phyloP scores from a whole-genome alignment of 441 rosid genomes.

The Populus tomentosa region DNA sequence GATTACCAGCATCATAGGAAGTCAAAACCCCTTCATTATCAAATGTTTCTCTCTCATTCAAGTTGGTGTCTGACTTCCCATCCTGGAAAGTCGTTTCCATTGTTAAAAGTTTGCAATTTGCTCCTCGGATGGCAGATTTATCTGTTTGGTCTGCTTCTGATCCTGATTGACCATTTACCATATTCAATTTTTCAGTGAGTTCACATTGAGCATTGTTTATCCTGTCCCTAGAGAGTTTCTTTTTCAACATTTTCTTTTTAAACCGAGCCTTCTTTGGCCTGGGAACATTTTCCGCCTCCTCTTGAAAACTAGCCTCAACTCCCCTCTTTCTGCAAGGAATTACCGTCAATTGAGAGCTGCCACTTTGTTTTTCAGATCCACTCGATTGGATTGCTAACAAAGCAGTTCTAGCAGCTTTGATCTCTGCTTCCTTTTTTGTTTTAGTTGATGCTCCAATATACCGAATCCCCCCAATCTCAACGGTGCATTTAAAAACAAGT shows the following conservation, averaged over 20 bases:
- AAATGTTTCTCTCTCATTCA: slow-evolving; percentile 14
- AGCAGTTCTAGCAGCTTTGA: slow-evolving; percentile 86
- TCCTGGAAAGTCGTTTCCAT: slow-evolving; percentile 7
- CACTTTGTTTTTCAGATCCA: slow-evolving; percentile 25
- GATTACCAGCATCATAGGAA: slow-evolving; percentile 18
- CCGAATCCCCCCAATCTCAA: slow-evolving; percentile 79
- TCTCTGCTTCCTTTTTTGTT: slow-evolving; percentile 83
- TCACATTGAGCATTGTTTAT: slow-evolving; percentile 12
- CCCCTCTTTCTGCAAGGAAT: slow-evolving; percentile 64
- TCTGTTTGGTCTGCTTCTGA: slow-evolving; percentile 8
- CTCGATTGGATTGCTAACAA: slow-evolving; percentile 55
- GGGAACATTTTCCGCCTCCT: slow-evolving; percentile 35
- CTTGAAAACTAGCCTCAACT: slow-evolving; percentile 25
- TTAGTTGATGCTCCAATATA: slow-evolving; percentile 74
- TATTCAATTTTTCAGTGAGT: neutral
- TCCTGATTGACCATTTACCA: neutral
- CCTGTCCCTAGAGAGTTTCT: slow-evolving; percentile 14
- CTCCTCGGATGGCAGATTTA: slow-evolving; percentile 10
- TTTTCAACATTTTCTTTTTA: slow-evolving; percentile 47
- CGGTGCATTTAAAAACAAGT: slow-evolving; percentile 45
- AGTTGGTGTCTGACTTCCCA: slow-evolving; percentile 6
- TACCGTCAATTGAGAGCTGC: slow-evolving; percentile 51
- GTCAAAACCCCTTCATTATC: slow-evolving; percentile 12
- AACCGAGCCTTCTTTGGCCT: slow-evolving; percentile 56
- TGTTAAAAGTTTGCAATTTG: neutral